Conservation (phyloP, 2,329 filamentous ascomycete genomes). For the Chaetoscypha palmicola region DNA sequence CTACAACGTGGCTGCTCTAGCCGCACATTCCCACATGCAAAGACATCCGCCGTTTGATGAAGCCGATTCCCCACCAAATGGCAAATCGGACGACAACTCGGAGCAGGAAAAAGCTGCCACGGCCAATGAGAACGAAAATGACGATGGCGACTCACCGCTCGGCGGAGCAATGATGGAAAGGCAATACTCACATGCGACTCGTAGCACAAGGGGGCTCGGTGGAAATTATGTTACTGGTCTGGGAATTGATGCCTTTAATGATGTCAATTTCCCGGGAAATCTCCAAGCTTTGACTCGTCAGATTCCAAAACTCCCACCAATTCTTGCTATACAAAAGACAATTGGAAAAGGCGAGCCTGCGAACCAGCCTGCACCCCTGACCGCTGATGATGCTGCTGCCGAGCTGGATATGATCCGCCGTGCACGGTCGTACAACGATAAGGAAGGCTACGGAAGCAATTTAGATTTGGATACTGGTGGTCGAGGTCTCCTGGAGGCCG, state of each 20-base stretch:
- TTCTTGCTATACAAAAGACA: constrained; percentile 21
- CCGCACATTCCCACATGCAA: constrained; percentile 54
- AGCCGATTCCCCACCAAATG: constrained; percentile 34
- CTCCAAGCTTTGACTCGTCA: constrained; percentile 33
- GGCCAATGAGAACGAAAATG: constrained; percentile 44
- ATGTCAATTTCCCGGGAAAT: constrained; percentile 52
- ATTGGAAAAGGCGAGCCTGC: constrained; percentile 21
- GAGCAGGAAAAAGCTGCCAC: constrained; percentile 41
- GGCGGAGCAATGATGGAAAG: constrained; percentile 55
- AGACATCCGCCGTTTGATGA: constrained; percentile 37
- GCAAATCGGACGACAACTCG: constrained; percentile 35
- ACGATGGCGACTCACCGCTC: constrained; percentile 40
- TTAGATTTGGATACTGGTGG: constrained; percentile 28
- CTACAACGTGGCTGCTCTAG: constrained; percentile 55
- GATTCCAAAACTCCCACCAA: constrained; percentile 28
- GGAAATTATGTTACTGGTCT: constrained; percentile 46
- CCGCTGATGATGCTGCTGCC: constrained; percentile 22
- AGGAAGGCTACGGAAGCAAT: constrained; percentile 25
- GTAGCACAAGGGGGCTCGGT: constrained; percentile 50
- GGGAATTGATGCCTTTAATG: constrained; percentile 53
- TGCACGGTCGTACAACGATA: constrained; percentile 27
- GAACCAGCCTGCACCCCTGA: constrained; percentile 18
- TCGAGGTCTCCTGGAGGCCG: constrained; percentile 20
- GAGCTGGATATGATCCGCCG: constrained; percentile 28
- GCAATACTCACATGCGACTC: constrained; percentile 55